phyloP scores from a whole-genome alignment of 208 protist genomes.

The Balamuthia mandrillaris region DNA sequence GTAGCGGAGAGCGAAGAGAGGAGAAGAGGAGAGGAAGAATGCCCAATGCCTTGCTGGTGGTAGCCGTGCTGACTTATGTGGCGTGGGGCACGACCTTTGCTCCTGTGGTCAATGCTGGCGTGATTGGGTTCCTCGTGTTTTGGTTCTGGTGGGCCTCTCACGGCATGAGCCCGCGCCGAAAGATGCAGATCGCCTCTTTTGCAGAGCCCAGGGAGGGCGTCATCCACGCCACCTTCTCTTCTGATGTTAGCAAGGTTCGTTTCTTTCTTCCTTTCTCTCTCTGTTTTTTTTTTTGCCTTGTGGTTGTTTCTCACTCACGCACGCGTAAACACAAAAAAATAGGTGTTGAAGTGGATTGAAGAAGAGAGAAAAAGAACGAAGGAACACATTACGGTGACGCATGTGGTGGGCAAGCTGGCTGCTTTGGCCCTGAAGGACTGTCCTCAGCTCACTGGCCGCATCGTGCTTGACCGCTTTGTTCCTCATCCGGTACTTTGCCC shows the following conservation, averaged over 20 bases:
- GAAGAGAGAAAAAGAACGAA: neutral
- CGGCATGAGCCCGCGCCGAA: neutral
- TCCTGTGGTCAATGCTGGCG: neutral
- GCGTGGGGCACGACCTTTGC: constrained; percentile 1
- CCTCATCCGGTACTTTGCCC: neutral
- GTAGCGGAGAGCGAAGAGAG: too few relatives aligned
- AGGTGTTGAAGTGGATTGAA: constrained; percentile 1
- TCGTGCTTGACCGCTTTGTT: constrained; percentile 12
- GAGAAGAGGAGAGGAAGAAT: too few relatives aligned
- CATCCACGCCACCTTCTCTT: constrained; percentile 31
- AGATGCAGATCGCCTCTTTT: constrained; percentile 12
- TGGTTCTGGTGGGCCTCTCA: constrained; percentile 27
- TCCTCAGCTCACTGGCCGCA: neutral
- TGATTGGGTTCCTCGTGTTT: neutral
- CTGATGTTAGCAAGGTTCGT: constrained; percentile 3
- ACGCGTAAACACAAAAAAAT: neutral
- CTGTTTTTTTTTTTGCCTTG: neutral
- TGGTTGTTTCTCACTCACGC: too few relatives aligned
- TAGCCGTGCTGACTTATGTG: neutral
- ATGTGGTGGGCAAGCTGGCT: constrained; percentile 9
- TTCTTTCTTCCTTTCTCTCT: neutral
- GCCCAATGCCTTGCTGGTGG: too few relatives aligned
- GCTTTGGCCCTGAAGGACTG: neutral
- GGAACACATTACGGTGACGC: constrained; percentile 18
- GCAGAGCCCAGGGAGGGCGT: neutral